phyloP scores from a whole-genome alignment of 75 land plant species.

The Larix kaempferi region DNA sequence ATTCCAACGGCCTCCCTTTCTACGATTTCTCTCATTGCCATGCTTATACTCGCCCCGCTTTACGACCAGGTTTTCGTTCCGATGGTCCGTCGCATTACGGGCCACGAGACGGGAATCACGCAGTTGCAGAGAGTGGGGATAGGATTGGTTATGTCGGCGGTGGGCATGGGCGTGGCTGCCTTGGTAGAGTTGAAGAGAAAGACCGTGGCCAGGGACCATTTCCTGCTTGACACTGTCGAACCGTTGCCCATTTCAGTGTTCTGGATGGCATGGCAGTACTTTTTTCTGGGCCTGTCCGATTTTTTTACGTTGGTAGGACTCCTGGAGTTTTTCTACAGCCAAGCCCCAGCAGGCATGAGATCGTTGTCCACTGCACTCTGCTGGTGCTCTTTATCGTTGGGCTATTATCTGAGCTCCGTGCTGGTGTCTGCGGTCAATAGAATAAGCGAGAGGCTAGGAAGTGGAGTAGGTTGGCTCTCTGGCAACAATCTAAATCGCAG shows the following conservation, averaged over 20 bases:
- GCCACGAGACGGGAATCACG: conserved; percentile 44
- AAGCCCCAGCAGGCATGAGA: conserved; percentile 41
- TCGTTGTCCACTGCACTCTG: conserved; percentile 31
- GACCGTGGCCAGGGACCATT: conserved; percentile 19
- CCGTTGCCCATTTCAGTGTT: conserved; percentile 17
- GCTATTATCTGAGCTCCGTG: conserved; percentile 31
- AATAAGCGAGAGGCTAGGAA: conserved; percentile 24
- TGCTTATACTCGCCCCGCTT: conserved; percentile 45
- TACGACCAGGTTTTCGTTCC: conserved; percentile 56
- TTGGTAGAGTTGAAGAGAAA: conserved; percentile 47
- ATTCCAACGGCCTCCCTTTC: conserved; percentile 66
- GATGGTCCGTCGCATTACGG: conserved; percentile 34
- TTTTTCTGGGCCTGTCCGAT: conserved; percentile 34
- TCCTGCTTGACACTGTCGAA: conserved; percentile 7
- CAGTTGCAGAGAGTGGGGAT: conserved; percentile 60
- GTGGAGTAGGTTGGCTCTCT: conserved; percentile 62
- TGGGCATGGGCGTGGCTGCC: conserved; percentile 59
- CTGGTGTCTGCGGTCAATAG: conserved; percentile 21
- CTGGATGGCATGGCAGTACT: conserved; percentile 42
- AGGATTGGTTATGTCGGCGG: conserved; percentile 47
- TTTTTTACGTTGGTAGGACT: conserved; percentile 45
- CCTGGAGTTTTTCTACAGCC: conserved; percentile 41
- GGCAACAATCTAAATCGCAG: conserved; percentile 60
- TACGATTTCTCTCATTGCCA: conserved; percentile 36
- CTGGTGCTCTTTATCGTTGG: conserved; percentile 20